Evolutionary conservation across 495 filamentous ascomycete genomes (phyloP).

Genomic region (Xeromyces bisporus): DNA sequence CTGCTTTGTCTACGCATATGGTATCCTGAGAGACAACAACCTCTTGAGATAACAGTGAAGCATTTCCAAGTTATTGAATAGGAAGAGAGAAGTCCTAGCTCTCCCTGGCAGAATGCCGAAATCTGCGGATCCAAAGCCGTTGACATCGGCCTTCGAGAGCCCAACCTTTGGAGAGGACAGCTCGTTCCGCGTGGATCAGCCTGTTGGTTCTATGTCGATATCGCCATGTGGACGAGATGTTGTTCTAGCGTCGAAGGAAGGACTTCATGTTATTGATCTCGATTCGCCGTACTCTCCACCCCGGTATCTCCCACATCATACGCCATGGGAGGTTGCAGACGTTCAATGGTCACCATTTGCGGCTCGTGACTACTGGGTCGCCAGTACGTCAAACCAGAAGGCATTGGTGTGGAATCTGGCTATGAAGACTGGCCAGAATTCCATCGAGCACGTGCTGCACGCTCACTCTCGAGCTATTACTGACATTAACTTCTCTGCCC

Average conservation of each 20-base stretch:
- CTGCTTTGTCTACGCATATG: not conserved
- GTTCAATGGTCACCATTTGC: conserved; percentile 97
- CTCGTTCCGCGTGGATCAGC: conserved; percentile 66
- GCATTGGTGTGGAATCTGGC: conserved; percentile 90
- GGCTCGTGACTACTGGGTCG: conserved; percentile 78
- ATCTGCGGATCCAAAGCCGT: conserved; percentile 23
- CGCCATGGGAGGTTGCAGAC: conserved; percentile 93
- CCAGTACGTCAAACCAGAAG: conserved; percentile 85
- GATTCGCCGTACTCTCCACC: conserved; percentile 84
- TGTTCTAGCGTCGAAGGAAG: conserved; percentile 70
- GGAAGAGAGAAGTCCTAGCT: conserved; percentile 4
- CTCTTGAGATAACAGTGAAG: conserved; percentile 1
- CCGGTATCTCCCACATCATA: conserved; percentile 67
- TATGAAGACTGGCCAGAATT: conserved; percentile 51
- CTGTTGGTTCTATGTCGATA: conserved; percentile 64
- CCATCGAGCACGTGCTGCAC: conserved; percentile 79
- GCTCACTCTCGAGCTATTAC: conserved; percentile 83
- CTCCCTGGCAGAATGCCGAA: conserved; percentile 22
- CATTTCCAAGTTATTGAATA: too few relatives aligned
- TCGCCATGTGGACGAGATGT: conserved; percentile 87
- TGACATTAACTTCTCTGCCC: conserved; percentile 91
- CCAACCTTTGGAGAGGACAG: conserved; percentile 75
- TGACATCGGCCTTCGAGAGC: conserved; percentile 60
- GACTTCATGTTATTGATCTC: conserved; percentile 83
- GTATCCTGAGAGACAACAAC: conserved; percentile 3